phyloP scores from a whole-genome alignment of 78 protist genomes.

The Dictyostelium firmibasis region DNA sequence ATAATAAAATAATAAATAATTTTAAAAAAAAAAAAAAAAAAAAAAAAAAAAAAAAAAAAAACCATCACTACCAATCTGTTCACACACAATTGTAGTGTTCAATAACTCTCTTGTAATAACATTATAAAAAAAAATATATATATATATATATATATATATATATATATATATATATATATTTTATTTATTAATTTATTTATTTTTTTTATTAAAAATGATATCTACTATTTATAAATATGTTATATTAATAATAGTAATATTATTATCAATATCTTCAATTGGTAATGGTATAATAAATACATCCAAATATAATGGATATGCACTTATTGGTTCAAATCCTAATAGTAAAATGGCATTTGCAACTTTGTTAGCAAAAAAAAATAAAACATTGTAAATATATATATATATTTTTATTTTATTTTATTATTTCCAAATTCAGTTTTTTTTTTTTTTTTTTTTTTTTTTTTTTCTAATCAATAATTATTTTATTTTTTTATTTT shows the following conservation, averaged over 20 bases:
- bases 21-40: too few species aligned
- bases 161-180: too few species aligned
- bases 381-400: constrained; percentile 53
- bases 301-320: constrained; percentile 60
- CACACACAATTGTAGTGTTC: too few species aligned
- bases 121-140: too few species aligned
- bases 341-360: constrained; percentile 59
- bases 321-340: constrained; percentile 46
- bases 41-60: too few species aligned
- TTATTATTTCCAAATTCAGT: too few species aligned
- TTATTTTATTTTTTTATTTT: neutral
- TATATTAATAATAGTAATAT: neutral
- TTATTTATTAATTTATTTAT: too few species aligned
- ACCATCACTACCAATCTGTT: too few species aligned
- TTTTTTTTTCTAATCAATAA: neutral
- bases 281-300: constrained; percentile 2
- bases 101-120: too few species aligned
- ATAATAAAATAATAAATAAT: neutral
- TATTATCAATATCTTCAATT: neutral
- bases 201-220: neutral
- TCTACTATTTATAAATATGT: neutral
- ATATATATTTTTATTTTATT: neutral
- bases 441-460: neutral
- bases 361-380: constrained; percentile 25
- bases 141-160: too few species aligned